Conservation (phyloP, 306 rosid genomes). For the Astragalus glycyphyllos region DNA sequence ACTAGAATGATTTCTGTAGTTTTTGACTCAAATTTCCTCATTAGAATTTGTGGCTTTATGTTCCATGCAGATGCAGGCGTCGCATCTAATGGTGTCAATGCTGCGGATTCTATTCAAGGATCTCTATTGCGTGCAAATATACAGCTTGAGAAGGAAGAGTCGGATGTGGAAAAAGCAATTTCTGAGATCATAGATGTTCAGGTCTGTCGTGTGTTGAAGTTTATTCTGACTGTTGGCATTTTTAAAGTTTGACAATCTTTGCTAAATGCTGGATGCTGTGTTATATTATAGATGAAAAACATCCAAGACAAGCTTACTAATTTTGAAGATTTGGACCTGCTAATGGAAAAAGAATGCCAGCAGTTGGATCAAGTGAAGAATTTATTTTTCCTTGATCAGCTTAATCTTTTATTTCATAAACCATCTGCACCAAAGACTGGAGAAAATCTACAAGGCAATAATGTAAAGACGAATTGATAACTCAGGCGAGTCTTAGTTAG, state of each 20-base stretch:
- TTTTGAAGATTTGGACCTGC: slow-evolving; percentile 74
- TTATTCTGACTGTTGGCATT: neutral
- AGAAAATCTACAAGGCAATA: slow-evolving; percentile 39
- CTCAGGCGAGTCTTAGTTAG: slow-evolving; percentile 35
- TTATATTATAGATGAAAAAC: slow-evolving; percentile 66
- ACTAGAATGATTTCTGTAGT: slow-evolving; percentile 22
- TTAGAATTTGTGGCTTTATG: slow-evolving; percentile 36
- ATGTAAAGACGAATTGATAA: slow-evolving; percentile 52
- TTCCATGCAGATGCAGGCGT: slow-evolving; percentile 57
- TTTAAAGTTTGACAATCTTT: neutral
- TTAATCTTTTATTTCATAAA: slow-evolving; percentile 58
- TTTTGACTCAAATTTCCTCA: slow-evolving; percentile 30
- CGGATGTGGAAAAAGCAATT: slow-evolving; percentile 69
- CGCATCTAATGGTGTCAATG: slow-evolving; percentile 49
- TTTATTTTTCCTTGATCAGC: slow-evolving; percentile 78
- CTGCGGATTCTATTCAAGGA: slow-evolving; percentile 43
- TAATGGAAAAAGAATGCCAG: slow-evolving; percentile 72
- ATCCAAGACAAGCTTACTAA: slow-evolving; percentile 65
- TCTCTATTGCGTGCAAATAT: slow-evolving; percentile 61
- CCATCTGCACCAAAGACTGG: slow-evolving; percentile 48
- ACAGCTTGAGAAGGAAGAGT: slow-evolving; percentile 68
- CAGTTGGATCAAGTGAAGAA: slow-evolving; percentile 77
- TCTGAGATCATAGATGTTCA: slow-evolving; percentile 66
- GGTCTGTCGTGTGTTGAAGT: slow-evolving; percentile 46
- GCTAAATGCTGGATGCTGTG: slow-evolving; percentile 45